Evolutionary conservation across 305 asterid species (phyloP), one percentile per base, ranked within the genome.

Genomic region (Fraxinus platypoda): DNA sequence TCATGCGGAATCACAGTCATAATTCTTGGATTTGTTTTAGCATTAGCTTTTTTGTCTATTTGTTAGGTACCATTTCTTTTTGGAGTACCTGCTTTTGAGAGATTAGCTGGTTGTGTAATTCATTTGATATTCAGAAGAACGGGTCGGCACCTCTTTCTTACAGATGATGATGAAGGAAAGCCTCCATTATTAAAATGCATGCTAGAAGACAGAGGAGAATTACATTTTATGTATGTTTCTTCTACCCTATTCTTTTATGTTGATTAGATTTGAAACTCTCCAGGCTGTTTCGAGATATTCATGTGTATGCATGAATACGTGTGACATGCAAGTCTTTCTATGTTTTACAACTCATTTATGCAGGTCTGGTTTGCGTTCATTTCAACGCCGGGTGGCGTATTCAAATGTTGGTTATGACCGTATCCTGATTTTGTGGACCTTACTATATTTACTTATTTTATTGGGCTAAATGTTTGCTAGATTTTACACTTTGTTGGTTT

Each of bases 51-150:
- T 41, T 76, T 70, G 11, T 74, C 78, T 62, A n/a, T 81, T 34
- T 78, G 6, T 75, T 87, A 97, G 99, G 99, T 97, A 49, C 98
- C 98, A 19, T 97, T 97, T 86, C 99, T 94, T 88, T 97, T 97
- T 83, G 99, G 98, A 74, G 90, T 94, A 66, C 73, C 97, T 77
- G 95, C 97, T 64, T 64, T 97, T 80, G 99, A 97, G 90, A 97
- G 76, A 82, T 84, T 85, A 52, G 99, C 98, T 72, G 88, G 92
- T 80, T 89, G 80, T 82, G 89, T 93, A 68, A 88, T 94, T 87
- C 98, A 97, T 84, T 92, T 81, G 97, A 97, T 97, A 90, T 94
- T 97, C 87, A 88, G 93, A 85, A 93, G 97, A 90, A 97, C 99
- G 0, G 99, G 99, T 43, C 89, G 92, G 73, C 99, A 97, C 88